These are phyloP conservation scores for Leptographium lundbergii DNA, from an alignment of 2,329 filamentous ascomycete species.

Conservation along the genomic window DNA sequence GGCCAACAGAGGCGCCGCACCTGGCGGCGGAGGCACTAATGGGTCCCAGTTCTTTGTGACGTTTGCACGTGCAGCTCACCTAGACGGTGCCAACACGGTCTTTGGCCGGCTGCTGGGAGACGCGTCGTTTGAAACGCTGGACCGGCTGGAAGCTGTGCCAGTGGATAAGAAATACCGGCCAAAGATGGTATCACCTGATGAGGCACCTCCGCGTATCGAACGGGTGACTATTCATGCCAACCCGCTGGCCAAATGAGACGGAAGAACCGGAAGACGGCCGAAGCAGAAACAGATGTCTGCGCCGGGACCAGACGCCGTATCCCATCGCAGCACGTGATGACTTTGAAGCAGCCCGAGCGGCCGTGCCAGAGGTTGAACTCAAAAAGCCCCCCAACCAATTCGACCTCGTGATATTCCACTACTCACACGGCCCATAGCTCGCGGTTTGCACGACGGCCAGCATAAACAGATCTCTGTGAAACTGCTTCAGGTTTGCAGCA, in stretches of 20 bases:
- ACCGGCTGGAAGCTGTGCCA: constrained; percentile 56
- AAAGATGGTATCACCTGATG: constrained; percentile 24
- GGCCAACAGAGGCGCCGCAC: constrained; percentile 54
- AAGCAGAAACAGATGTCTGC: not conserved
- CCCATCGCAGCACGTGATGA: not conserved
- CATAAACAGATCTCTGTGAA: not conserved
- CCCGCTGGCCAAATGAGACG: constrained; percentile 44
- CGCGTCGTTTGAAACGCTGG: constrained; percentile 50
- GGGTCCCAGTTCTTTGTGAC: constrained; percentile 74
- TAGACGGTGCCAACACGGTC: constrained; percentile 75
- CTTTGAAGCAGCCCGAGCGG: not conserved
- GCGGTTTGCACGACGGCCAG: not conserved
- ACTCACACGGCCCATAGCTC: too few relatives aligned
- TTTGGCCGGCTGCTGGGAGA: constrained; percentile 64
- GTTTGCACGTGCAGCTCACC: constrained; percentile 63
- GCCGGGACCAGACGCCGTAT: not conserved
- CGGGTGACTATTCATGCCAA: constrained; percentile 67
- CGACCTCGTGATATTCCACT: not conserved
- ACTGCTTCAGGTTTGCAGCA: not conserved
- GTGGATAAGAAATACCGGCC: constrained; percentile 71
- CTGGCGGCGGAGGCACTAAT: constrained; percentile 38
- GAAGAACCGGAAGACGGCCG: not conserved
- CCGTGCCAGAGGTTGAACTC: not conserved
- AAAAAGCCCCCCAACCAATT: not conserved
- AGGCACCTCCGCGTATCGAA: constrained; percentile 37